Evolutionary conservation across 2,329 filamentous ascomycete genomes (phyloP), one percentile per base, ranked within the genome.

Genomic region (Penicillium sp.): DNA sequence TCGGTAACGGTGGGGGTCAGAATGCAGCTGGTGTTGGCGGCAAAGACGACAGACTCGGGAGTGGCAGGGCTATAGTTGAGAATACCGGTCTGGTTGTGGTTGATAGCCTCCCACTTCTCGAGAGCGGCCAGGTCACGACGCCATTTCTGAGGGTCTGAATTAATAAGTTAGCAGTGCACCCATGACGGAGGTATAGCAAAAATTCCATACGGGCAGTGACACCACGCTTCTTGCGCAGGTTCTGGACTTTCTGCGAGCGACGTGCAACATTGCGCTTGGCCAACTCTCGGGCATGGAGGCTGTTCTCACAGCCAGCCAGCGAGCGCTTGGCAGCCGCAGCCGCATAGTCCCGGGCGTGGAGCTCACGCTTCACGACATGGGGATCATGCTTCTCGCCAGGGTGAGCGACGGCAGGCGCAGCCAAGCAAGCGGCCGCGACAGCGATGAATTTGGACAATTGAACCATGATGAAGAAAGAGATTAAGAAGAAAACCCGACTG

Each of bases 11-110:
- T 77, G 0, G 78, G 78, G 0, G 77, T 69, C 50, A 80, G 62
- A 39, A 78, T 73, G 56, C 76, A 79, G 63, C 73, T 76, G 10
- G 75, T 78, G 64, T 80, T 78, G 31, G 75, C 73, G 7, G 68
- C 70, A 51, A 79, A 79, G 54, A 79, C 61, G 8, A 55, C 56
- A 11, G 63, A 63, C 16, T 73, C 69, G 25, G 67, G 69, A 26
- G 65, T 70, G 51, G 70, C 68, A 13, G 62, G 54, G 14, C 55
- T 58, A 45, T 64, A 65, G 51, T 71, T 61, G 19, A 73, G 49
- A 10, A 66, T 45, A 1, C 66, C 70, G 4, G 75, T 78, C 62
- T 69, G 68, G 63, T 78, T 71, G 64, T 79, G 76, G 42, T 73
- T 68, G 47, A 73, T 52, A 1, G 69, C 69, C 43, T 74, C 75